Evolutionary conservation across 208 protist species (phyloP), one percentile per base, ranked within the genome.

Genomic region (Leishmania guyanensis): DNA sequence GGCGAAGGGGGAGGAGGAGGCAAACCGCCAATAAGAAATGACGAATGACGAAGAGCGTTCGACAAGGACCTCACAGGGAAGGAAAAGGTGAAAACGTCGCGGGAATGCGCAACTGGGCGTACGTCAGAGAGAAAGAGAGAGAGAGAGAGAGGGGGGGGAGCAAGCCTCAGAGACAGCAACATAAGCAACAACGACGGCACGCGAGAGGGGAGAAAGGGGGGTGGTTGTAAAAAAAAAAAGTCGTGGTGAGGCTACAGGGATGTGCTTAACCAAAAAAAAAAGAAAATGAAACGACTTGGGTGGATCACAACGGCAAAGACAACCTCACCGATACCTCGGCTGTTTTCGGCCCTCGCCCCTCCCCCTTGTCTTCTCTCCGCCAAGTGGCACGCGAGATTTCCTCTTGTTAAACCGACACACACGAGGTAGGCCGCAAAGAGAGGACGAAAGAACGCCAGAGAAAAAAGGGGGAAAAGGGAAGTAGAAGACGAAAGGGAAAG

Each of bases 181-280:
- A 3, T 8, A 22, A 29, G 56, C 56, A 26, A 26, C 56, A 62
- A 62, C 16, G 22, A 62, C 0, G 16, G 16, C 26, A 33, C 26
- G 29, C 9, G 29, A 2, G 29, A 33, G 58, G 26, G 29, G 26
- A 5, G 58, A 33, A 64, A 0, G 43, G 43, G 43, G 43, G 43
- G 43, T 0, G 2, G 0, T 46, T 1, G 39, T 43, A 43, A 62
- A 29, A 62, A 2, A 62, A 2, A 29, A 64, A 26, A 16, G 58
- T 33, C 8, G 58, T 64, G 3, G 58, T 46, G 26, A 64, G 58
- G 26, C 12, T 4, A 4, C 4, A 46, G 26, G 58, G 58, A 64
- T 64, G 26, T 33, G 1, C 14, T 43, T 51, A 9, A 76, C 51
- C 36, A 75, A 71, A 17, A 81, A 75, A 75, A 71, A 60, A 78